A percentile compares a stretch with the other conserved stretches of the same genome.
These are phyloP conservation scores for Amanita pseudoporphyria DNA, from an alignment of 768 basidiomycete species.

Conservation along the genomic window DNA sequence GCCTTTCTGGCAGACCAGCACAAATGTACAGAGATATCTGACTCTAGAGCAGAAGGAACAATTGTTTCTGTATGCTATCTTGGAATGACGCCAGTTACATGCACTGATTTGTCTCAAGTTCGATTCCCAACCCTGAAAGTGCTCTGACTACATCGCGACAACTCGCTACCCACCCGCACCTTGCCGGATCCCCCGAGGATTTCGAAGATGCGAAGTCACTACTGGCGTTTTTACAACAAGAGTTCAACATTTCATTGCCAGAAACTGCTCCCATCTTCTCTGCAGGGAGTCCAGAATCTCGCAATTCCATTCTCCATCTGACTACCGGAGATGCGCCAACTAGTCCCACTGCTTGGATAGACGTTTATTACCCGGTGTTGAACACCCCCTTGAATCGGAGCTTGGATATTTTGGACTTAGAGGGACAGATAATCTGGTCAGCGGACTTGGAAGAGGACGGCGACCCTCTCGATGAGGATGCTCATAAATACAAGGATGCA, in stretches of 20 bases:
- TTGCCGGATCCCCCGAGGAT: constrained; percentile 58
- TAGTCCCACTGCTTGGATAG: constrained; percentile 68
- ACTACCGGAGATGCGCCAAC: constrained; percentile 31
- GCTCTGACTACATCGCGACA: constrained; percentile 46
- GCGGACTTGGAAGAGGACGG: constrained; percentile 71
- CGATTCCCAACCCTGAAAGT: constrained; percentile 43
- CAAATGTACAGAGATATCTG: constrained; percentile 1
- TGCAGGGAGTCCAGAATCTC: constrained; percentile 61
- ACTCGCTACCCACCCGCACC: constrained; percentile 62
- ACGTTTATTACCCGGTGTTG: constrained; percentile 82
- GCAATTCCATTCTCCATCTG: constrained; percentile 52
- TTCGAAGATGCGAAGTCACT: constrained; percentile 55
- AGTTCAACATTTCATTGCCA: constrained; percentile 43
- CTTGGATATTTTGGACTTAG: constrained; percentile 53
- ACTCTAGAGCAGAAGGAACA: constrained; percentile 16
- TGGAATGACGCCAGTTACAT: neutral
- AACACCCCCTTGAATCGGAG: constrained; percentile 67
- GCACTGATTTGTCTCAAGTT: constrained; percentile 22
- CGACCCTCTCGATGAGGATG: constrained; percentile 61
- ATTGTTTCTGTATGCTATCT: constrained; percentile 16
- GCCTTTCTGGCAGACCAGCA: neutral
- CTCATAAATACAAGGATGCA: constrained; percentile 51
- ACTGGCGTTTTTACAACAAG: constrained; percentile 55
- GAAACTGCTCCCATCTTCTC: constrained; percentile 48
- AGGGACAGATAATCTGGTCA: constrained; percentile 47